Conservation (phyloP, 108 stramenopile genomes). For the Discostella pseudostelligera region DNA sequence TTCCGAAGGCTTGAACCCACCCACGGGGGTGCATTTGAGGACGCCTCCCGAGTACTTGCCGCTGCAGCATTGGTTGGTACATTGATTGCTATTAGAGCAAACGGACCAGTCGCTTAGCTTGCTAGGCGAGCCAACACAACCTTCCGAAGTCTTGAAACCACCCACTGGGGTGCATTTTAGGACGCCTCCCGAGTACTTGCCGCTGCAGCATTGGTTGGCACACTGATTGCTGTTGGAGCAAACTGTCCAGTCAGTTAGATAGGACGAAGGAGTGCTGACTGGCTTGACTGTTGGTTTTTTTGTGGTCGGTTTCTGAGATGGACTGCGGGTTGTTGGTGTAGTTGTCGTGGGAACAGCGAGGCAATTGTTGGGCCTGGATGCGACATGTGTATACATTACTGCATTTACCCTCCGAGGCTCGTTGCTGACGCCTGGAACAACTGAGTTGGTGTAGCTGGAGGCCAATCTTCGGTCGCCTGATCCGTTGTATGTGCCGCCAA, state of each 20-base stretch:
- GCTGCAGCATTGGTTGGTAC: neutral
- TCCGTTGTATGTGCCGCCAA: slow-evolving; percentile 10
- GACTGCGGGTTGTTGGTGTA: too few relatives aligned
- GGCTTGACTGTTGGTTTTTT: neutral
- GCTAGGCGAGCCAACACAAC: too few relatives aligned
- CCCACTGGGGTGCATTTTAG: too few relatives aligned
- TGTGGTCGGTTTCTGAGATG: too few relatives aligned
- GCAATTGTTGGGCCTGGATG: neutral
- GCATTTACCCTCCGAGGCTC: slow-evolving; percentile 4
- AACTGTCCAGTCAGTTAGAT: too few relatives aligned
- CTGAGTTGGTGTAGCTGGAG: neutral
- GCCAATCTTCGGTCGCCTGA: neutral
- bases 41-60: neutral
- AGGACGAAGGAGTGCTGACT: neutral
- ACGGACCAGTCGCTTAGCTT: too few relatives aligned
- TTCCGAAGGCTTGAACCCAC: too few relatives aligned
- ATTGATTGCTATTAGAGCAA: neutral
- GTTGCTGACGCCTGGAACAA: neutral
- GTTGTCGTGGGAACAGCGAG: neutral
- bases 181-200: neutral
- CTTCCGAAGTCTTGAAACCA: too few relatives aligned
- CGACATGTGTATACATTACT: slow-evolving; percentile 1
- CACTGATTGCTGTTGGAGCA: neutral
- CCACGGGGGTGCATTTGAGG: too few relatives aligned
- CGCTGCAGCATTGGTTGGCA: neutral